Conservation (phyloP, 2,329 filamentous ascomycete genomes). For the Chaetomiaceae sp. region DNA sequence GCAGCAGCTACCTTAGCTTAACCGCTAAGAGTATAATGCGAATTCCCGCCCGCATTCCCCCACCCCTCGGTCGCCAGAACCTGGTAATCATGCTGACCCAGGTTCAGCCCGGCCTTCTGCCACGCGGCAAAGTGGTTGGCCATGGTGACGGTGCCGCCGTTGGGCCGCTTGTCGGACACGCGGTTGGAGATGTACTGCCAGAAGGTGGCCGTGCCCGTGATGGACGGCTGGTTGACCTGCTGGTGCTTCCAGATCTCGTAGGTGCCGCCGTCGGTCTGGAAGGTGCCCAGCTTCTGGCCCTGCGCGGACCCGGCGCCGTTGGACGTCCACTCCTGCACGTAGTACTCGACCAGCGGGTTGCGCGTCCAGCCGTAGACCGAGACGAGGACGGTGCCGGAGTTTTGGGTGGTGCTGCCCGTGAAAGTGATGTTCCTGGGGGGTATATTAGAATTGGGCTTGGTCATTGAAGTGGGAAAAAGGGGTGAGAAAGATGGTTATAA, state of each 20-base stretch:
- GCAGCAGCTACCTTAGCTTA: no score
- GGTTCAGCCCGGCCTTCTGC: not conserved
- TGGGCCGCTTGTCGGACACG: not conserved
- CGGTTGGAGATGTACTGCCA: not conserved
- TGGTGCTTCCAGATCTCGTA: not conserved
- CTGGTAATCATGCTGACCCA: not conserved
- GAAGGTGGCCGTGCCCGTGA: not conserved
- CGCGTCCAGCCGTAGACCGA: slow-evolving; percentile 37
- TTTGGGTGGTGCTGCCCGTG: slow-evolving; percentile 24
- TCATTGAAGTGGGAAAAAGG: no score
- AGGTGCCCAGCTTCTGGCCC: slow-evolving; percentile 31
- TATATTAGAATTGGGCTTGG: not conserved
- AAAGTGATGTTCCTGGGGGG: slow-evolving; percentile 30
- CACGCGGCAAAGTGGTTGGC: not conserved
- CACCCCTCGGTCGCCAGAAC: not conserved
- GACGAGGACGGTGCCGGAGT: slow-evolving; percentile 31
- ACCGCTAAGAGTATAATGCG: not conserved
- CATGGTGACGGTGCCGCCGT: not conserved
- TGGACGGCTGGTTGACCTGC: not conserved
- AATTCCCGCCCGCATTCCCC: not conserved
- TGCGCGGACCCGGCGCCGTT: slow-evolving; percentile 30
- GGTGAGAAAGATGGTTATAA: no score
- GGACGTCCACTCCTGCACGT: slow-evolving; percentile 35
- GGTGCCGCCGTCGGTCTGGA: not conserved
- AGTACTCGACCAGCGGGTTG: slow-evolving; percentile 39